These are phyloP conservation scores for Sisymbrium altissimum DNA, from an alignment of 345 rosid species.

Conservation along the genomic window DNA sequence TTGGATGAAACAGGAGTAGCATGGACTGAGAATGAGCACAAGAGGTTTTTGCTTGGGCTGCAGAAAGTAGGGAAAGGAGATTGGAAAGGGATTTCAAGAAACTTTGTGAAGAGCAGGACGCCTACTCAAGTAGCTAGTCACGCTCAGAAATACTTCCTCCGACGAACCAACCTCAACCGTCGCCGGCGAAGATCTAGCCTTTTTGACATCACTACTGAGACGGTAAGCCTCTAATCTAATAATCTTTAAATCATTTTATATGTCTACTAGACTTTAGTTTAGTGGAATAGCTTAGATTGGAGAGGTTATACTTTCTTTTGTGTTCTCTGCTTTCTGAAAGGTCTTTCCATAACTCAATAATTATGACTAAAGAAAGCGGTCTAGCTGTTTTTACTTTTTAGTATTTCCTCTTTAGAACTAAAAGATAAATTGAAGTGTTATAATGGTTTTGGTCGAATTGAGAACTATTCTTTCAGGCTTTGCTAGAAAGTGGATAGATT, in stretches of 20 bases:
- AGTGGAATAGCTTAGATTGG: not conserved
- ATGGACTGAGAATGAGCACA: slow-evolving; percentile 98
- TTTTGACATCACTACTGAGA: slow-evolving; percentile 88
- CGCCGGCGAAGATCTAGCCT: slow-evolving; percentile 95
- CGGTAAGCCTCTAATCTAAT: slow-evolving; percentile 40
- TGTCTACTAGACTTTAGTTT: not conserved
- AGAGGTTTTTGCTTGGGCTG: slow-evolving; percentile 77
- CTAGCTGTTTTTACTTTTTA: not conserved
- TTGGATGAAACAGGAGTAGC: slow-evolving; percentile 57
- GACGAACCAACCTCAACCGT: slow-evolving; percentile 76
- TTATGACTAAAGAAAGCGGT: not conserved
- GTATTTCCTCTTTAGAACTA: slow-evolving; percentile 2
- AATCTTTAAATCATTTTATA: not conserved
- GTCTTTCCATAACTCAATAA: not conserved
- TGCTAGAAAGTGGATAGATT: not conserved
- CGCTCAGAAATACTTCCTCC: slow-evolving; percentile 93
- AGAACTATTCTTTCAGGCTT: not conserved
- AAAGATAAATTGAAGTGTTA: not conserved
- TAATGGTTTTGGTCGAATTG: not conserved
- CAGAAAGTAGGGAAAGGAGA: slow-evolving; percentile 94
- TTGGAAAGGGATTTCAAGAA: slow-evolving; percentile 93
- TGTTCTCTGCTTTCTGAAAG: slow-evolving; percentile 21
- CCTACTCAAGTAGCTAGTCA: slow-evolving; percentile 99
- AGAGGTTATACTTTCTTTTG: not conserved
- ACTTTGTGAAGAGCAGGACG: slow-evolving; percentile 85